Conservation (phyloP, 164 flowering plant genomes). For the Nelumbo lutea region DNA sequence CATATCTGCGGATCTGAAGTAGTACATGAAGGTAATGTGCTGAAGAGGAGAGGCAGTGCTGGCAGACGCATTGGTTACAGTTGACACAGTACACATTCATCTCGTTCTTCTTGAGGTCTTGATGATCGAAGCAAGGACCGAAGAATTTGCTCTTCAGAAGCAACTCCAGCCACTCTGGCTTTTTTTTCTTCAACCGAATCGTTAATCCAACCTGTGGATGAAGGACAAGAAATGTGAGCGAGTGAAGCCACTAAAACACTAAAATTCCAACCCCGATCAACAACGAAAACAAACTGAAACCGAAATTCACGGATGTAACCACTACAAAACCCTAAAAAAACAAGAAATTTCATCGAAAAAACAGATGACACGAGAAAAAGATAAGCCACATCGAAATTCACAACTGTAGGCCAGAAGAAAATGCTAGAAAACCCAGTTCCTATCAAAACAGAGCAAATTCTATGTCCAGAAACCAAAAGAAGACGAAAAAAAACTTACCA, state of each 20-base stretch:
- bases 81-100: constrained; percentile 62
- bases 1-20: constrained; percentile 68
- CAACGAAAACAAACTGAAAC: background rate
- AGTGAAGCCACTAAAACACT: background rate
- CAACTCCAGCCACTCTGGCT: constrained; percentile 15
- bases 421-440: background rate
- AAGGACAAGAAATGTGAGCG: background rate
- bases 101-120: constrained; percentile 41
- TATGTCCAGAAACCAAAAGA: background rate
- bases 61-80: constrained; percentile 43
- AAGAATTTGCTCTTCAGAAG: constrained; percentile 19
- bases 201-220: constrained; percentile 5
- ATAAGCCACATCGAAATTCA: background rate
- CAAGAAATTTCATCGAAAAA: background rate
- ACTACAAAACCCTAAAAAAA: background rate
- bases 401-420: background rate
- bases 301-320: background rate
- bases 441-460: background rate
- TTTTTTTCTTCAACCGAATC: constrained; percentile 2
- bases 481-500: constrained; percentile 1
- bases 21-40: constrained; percentile 31
- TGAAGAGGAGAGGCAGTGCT: constrained; percentile 41
- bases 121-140: constrained; percentile 14
- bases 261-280: too few relatives aligned
- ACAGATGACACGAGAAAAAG: background rate